phyloP scores from a whole-genome alignment of 495 filamentous ascomycete genomes.

The Podospora sp. region DNA sequence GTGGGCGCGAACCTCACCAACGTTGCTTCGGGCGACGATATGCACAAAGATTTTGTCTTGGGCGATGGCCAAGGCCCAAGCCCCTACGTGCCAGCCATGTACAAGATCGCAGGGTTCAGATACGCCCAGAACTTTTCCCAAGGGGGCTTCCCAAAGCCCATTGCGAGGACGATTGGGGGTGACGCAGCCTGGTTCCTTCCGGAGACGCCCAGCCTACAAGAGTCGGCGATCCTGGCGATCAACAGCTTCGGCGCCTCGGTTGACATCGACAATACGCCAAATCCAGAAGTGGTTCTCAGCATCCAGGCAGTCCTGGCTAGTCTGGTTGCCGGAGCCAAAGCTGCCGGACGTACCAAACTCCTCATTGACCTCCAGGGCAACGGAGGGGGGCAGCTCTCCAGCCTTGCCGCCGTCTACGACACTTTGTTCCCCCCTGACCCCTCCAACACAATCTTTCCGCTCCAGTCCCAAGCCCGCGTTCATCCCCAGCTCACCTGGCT shows the following conservation, averaged over 20 bases:
- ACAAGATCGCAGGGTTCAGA: not conserved
- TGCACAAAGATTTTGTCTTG: slow-evolving; percentile 17
- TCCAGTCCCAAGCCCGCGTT: slow-evolving; percentile 20
- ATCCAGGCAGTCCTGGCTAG: slow-evolving; percentile 22
- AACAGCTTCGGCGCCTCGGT: slow-evolving; percentile 12
- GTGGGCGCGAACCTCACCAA: slow-evolving; percentile 24
- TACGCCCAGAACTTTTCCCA: not conserved
- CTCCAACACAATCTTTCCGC: slow-evolving; percentile 11
- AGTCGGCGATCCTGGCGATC: slow-evolving; percentile 24
- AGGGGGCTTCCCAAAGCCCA: slow-evolving; percentile 20
- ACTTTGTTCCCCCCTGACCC: slow-evolving; percentile 41
- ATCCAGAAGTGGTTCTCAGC: not conserved
- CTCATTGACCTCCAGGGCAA: slow-evolving; percentile 61
- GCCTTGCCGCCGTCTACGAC: slow-evolving; percentile 38
- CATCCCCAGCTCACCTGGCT: slow-evolving; percentile 23
- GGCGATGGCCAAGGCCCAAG: slow-evolving; percentile 4
- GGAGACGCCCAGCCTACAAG: not conserved
- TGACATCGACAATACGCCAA: not conserved
- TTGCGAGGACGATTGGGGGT: not conserved
- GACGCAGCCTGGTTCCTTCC: slow-evolving; percentile 18
- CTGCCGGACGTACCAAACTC: slow-evolving; percentile 32
- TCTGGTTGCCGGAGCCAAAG: slow-evolving; percentile 9
- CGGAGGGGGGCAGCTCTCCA: slow-evolving; percentile 47
- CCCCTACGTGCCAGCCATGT: not conserved
- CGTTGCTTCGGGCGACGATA: slow-evolving; percentile 17